Evolutionary conservation across 148 eudicot species (phyloP), one percentile per base, ranked within the genome.

Genomic region (Silene latifolia): DNA sequence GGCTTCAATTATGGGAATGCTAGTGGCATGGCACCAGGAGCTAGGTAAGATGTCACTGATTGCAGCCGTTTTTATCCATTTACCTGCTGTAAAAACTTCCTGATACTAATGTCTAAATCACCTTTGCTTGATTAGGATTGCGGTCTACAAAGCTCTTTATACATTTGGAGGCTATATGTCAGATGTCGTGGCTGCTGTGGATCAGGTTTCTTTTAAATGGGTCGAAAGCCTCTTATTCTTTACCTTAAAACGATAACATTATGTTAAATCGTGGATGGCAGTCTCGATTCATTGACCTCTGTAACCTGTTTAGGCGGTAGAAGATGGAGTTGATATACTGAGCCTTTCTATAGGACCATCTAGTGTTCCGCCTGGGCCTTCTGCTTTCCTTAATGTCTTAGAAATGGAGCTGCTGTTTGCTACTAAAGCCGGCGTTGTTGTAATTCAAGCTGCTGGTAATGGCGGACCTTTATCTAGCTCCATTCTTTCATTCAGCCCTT

Each of bases 21-120:
- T 5, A 89, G 93, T 74, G 93, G 93, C 35, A 89, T 89, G 90
- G 93, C 93, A 72, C 89, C 93, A 12, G 90, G 89, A 70, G 93
- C 93, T 71, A 77, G 86, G 93, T 87, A 83, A 76, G 77, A 56
- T 53, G 63, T 47, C 54, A 27, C 5, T 42, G 70, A 73, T 67
- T 56, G 32, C 13, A 21, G 20, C 53, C n/a, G 7, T 24, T 75
- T 18, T 44, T n/a, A 72, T 66, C 24, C 61, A 7, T 78, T 27
- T 39, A 76, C n/a, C 18, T 57, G 8, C 69, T 21, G 13, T 25
- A 15, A 17, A 9, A 32, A 42, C 61, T 10, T 71, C 24, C 63
- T 42, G 27, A 56, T 3, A 35, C 9, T 42, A 4, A 11, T 27
- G 18, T 54, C 24, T 10, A n/a, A n/a, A n/a, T n/a, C n/a, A n/a